Evolutionary conservation across 805 yeast species (phyloP).

Genomic region (Saccharomycopsis sp.): DNA sequence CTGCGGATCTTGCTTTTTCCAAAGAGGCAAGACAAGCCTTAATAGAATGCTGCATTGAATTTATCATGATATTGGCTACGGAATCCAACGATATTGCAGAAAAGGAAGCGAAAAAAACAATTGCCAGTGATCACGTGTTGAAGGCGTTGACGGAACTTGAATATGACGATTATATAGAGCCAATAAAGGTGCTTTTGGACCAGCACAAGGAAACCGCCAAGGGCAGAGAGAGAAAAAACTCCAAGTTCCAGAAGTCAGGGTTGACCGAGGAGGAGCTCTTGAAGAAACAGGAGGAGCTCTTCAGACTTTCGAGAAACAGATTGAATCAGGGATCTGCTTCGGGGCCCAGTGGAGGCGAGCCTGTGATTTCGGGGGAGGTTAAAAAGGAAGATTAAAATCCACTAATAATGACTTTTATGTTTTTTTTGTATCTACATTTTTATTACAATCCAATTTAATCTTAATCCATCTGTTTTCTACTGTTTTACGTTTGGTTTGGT

Average conservation of each 20-base stretch:
- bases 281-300: conserved; percentile 87
- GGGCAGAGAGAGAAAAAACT: conserved; percentile 83
- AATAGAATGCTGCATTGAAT: conserved; percentile 93
- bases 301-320: conserved; percentile 67
- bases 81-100: conserved; percentile 96
- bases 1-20: conserved; percentile 79
- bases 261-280: conserved; percentile 87
- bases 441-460: not conserved
- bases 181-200: conserved; percentile 67
- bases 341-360: conserved; percentile 7
- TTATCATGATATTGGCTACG: conserved; percentile 88
- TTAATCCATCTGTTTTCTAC: not conserved
- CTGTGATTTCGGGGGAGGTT: not conserved
- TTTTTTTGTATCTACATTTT: not conserved
- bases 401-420: not conserved
- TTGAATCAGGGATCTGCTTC: conserved; percentile 34
- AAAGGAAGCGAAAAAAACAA: conserved; percentile 91
- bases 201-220: conserved; percentile 87
- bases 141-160: conserved; percentile 85
- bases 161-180: conserved; percentile 75
- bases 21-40: conserved; percentile 93
- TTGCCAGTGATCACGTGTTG: conserved; percentile 92
- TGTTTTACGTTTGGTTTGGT: not conserved
- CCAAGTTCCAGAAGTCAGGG: conserved; percentile 90
- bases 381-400: not conserved